Evolutionary conservation across 1,284 basidiomycete species (phyloP).

Genomic region (Tilletia caries): DNA sequence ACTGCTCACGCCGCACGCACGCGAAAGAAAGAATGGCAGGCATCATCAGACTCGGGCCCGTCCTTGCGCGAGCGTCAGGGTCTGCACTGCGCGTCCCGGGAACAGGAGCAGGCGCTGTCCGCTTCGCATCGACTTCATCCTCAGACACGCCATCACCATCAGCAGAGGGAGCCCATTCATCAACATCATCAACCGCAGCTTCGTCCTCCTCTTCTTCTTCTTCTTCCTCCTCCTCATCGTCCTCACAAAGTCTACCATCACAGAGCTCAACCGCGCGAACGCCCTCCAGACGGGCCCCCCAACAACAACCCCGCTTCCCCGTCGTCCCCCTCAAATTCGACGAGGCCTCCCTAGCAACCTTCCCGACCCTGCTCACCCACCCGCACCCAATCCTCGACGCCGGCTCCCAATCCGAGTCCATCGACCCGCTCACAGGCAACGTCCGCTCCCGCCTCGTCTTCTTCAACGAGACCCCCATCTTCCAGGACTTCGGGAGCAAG

Average conservation of each 20-base stretch:
- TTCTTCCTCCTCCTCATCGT: neutral
- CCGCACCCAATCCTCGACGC: conserved; percentile 17
- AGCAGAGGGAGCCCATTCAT: neutral
- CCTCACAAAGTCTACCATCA: too few relatives aligned
- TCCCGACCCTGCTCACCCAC: conserved; percentile 13
- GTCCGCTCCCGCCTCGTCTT: conserved; percentile 7
- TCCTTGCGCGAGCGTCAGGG: too few relatives aligned
- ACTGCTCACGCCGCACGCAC: too few relatives aligned
- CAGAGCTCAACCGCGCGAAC: too few relatives aligned
- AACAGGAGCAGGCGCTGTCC: too few relatives aligned
- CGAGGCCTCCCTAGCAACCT: neutral
- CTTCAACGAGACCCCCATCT: conserved; percentile 15
- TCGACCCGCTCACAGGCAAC: neutral
- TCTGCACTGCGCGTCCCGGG: too few relatives aligned
- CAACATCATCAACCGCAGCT: neutral
- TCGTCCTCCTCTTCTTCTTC: neutral
- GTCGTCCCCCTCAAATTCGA: conserved; percentile 11
- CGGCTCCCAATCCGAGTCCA: neutral
- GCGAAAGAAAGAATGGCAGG: too few relatives aligned
- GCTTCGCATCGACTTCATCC: too few relatives aligned
- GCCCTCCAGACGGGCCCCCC: too few relatives aligned
- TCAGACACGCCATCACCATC: too few relatives aligned
- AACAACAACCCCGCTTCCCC: neutral
- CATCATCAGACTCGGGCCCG: too few relatives aligned
- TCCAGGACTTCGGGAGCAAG: neutral